Base-by-base conservation (phyloP, 495 filamentous ascomycete species). In the Lasiosphaeria hispida region DNA sequence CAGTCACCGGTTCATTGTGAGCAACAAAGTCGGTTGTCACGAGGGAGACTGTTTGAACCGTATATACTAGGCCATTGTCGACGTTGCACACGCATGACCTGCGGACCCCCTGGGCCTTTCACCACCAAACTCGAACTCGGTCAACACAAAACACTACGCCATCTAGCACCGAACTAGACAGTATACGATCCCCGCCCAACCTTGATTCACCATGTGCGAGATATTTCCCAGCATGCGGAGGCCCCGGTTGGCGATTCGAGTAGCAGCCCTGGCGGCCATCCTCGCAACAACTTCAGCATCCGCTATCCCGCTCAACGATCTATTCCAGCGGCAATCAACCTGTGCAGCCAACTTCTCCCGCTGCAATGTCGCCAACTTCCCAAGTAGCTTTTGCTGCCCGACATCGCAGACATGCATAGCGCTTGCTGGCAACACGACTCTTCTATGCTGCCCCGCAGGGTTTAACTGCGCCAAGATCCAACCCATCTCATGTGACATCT, bases 351-450 rank as follows among this genome's bases (percentile, higher is more conserved):
- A 65, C 44, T 77, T 69, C 47, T 42, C 60, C 2, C 72, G 71
- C 54, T 92, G 89, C 66, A 69, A 76, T 2, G 66, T 72, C 18
- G 48, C 74, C 7, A 76, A 75, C 8, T 75, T 93, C 13, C 88
- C 90, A 2, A 73, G 75, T 39, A 75, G 83, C 67, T 96, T 95
- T 76, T 95, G 91, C 76, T 96, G 92, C 69, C 74, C 83, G 7
- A 62, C 76, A 14, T 72, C 68, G 3, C 73, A 82, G n/a, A 82
- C 70, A 17, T 96, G 92, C 67, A 68, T 86, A 39, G 62, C 76
- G 33, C 75, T 94, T 35, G 89, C 91, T 55, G 79, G 72, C 42
- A 78, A 75, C 35, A 89, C 82, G 10, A 88, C 90, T 0, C 79
- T 85, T 4, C 78, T 96, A 15, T 96, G 92, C 76, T 96, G 92